phyloP scores from a whole-genome alignment of 2,329 filamentous ascomycete species.

The Onygenales sp. region DNA sequence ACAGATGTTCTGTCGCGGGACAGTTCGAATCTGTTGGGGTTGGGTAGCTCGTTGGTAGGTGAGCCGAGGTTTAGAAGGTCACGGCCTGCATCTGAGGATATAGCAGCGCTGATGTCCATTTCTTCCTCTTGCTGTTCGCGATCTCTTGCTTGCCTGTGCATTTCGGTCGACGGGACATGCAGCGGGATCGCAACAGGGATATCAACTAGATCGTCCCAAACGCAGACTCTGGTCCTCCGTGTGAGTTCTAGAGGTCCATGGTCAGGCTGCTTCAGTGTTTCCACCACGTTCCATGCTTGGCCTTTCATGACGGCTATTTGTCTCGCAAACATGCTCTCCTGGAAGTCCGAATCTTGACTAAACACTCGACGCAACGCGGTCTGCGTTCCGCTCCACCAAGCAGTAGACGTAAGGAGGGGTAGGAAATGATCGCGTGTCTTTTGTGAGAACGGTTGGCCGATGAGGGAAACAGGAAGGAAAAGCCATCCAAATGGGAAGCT shows the following conservation, averaged over 20 bases:
- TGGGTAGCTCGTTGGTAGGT: slow-evolving; percentile 54
- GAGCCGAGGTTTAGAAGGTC: slow-evolving; percentile 63
- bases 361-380: slow-evolving; percentile 78
- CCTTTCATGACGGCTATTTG: slow-evolving; percentile 99
- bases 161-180: slow-evolving; percentile 73
- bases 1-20: slow-evolving; percentile 32
- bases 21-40: slow-evolving; percentile 67
- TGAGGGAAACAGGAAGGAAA: slow-evolving; percentile 90
- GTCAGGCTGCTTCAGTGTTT: slow-evolving; percentile 85
- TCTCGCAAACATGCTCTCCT: slow-evolving; percentile 97
- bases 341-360: slow-evolving; percentile 86
- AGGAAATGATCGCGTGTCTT: slow-evolving; percentile 90
- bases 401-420: slow-evolving; percentile 85
- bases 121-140: slow-evolving; percentile 57
- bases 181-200: slow-evolving; percentile 90
- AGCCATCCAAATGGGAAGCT: slow-evolving; percentile 98
- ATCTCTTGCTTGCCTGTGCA: slow-evolving; percentile 54
- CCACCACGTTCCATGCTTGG: slow-evolving; percentile 97
- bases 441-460: slow-evolving; percentile 91
- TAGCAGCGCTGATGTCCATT: slow-evolving; percentile 76
- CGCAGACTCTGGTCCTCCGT: slow-evolving; percentile 78
- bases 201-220: slow-evolving; percentile 97
- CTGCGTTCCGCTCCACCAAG: slow-evolving; percentile 96
- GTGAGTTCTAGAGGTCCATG: slow-evolving; percentile 92
- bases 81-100: slow-evolving; percentile 43